Conservation (phyloP, 306 rosid species). For the Vicia faba region DNA sequence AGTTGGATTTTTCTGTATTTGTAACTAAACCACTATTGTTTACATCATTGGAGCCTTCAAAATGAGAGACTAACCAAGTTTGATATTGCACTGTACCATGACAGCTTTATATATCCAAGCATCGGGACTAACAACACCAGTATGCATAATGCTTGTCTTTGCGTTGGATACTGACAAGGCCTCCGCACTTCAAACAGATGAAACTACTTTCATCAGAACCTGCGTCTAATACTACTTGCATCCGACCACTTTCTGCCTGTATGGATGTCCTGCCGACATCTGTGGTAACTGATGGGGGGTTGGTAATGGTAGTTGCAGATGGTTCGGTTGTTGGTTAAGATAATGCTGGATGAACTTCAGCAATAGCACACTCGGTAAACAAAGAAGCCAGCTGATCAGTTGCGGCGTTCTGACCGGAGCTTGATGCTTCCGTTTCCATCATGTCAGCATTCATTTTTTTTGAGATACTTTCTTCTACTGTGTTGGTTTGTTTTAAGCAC, state of each 20-base stretch:
- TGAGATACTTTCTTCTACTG: no score
- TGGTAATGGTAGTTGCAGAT: constrained; percentile 25
- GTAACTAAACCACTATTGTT: no score
- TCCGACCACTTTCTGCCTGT: no score
- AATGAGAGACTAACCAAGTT: no score
- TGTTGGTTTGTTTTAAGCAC: no score
- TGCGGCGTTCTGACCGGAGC: constrained; percentile 66
- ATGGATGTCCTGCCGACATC: no score
- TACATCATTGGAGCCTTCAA: no score
- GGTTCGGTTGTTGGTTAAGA: no score
- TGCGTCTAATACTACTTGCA: no score
- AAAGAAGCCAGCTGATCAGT: constrained; percentile 86
- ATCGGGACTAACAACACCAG: constrained; percentile 73
- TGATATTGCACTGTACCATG: constrained; percentile 32
- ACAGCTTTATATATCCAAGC: constrained; percentile 16
- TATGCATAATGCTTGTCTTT: constrained; percentile 83
- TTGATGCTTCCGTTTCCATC: no score
- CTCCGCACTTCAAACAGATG: constrained; percentile 95
- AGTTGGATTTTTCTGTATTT: constrained; percentile 27
- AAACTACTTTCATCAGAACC: constrained; percentile 97
- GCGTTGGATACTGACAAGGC: constrained; percentile 87
- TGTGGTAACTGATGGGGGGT: no score
- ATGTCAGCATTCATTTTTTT: no score
- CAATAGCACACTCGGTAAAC: constrained; percentile 97
- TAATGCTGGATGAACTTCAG: constrained; percentile 70